Base-by-base conservation (phyloP, 2,329 filamentous ascomycete species). In the Triangularia setosa region DNA sequence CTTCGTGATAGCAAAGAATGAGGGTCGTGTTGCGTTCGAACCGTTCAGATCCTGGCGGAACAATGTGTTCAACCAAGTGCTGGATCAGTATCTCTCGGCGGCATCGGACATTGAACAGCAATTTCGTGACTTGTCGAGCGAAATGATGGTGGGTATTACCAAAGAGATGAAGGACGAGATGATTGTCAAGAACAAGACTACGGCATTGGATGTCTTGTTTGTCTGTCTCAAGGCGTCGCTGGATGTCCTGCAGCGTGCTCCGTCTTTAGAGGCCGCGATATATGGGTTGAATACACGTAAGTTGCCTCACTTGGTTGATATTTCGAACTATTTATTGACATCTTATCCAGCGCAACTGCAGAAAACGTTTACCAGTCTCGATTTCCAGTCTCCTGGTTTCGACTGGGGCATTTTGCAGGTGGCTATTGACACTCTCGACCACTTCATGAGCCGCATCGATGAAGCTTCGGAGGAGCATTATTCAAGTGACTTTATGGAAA, bases 21-120 rank as follows among this genome's bases (percentile, higher is more conserved):
- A 78, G 27, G 74, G 75, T 40, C 69, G 72, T 7, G 76, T 79
- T 52, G 74, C 77, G 1, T 83, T 82, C 16, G 78, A 76, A 28
- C 79, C 81, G 0, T 85, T 89, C 62, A 79, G 77, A 24, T 74
- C 79, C 12, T 86, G 87, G 87, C 82, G 86, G 66, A 82, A 81
- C 67, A 79, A 77, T 21, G 80, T 89, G 30, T 86, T 88, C 68
- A 79, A 81, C 61, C 82, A 85, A 64, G 79, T 86, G 23, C 73
- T 87, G 48, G 78, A 83, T 7, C 85, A 89, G 66, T 87, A 85
- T 69, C 77, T 82, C 60, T 84, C 81, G 2, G 83, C 83, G 2
- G 83, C 82, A 8, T 75, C 79, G 1, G 84, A 87, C 60, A 82
- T 87, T 65, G 79, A 86, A 60, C 80, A 83, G 66, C 85, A 87